Conservation (phyloP, 768 basidiomycete species). For the Lentinus brumalis region DNA sequence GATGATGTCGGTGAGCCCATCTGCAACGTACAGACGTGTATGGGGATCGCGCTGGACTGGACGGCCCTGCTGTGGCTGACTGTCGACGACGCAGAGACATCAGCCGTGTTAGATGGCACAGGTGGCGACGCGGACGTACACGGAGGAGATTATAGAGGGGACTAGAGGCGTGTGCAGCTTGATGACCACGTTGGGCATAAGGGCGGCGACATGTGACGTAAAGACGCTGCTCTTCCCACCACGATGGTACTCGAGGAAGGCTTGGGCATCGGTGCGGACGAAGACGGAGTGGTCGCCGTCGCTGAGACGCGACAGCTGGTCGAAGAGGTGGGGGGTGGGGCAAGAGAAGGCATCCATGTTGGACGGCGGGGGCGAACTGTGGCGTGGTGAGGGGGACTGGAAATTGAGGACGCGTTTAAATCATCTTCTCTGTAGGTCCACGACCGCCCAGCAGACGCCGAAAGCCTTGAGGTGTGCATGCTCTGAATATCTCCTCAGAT, state of each 20-base stretch:
- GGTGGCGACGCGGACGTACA: neutral
- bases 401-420: constrained; percentile 1
- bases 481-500: neutral
- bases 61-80: neutral
- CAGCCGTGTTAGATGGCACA: neutral
- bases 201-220: constrained; percentile 3
- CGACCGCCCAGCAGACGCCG: constrained; percentile 8
- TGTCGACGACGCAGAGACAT: neutral
- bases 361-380: neutral
- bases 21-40: neutral
- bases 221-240: neutral
- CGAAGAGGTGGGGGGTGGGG: neutral
- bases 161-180: constrained; percentile 1
- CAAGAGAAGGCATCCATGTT: neutral
- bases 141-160: neutral
- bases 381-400: neutral
- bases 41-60: neutral
- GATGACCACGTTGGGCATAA: constrained; percentile 9
- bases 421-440: constrained; percentile 12
- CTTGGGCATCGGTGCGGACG: neutral
- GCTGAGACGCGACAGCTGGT: neutral
- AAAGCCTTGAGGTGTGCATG: constrained; percentile 14
- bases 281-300: constrained; percentile 2
- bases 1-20: neutral
- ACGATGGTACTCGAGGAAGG: neutral